Evolutionary conservation across 2,329 filamentous ascomycete genomes (phyloP).

Genomic region (Cladorrhinum sp.): DNA sequence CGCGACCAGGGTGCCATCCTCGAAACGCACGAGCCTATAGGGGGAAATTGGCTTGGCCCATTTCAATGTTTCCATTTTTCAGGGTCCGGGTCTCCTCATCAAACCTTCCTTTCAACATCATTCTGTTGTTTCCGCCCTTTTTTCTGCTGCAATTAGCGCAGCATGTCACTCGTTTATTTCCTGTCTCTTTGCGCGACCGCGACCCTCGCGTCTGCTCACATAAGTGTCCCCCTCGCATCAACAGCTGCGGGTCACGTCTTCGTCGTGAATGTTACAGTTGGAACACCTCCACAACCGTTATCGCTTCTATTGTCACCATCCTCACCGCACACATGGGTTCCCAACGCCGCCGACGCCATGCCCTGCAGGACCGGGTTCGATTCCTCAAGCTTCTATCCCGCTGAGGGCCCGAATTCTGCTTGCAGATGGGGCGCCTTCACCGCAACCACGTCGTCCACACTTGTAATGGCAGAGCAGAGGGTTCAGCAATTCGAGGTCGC

Average conservation of each 20-base stretch:
- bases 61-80: not conserved
- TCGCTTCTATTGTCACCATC: constrained; percentile 23
- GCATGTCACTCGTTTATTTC: constrained; percentile 8
- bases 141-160: constrained; percentile 6
- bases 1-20: too few species aligned
- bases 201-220: constrained; percentile 1
- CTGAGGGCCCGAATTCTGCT: not conserved
- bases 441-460: constrained; percentile 8
- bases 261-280: constrained; percentile 23
- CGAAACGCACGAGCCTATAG: too few species aligned
- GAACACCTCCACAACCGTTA: constrained; percentile 26
- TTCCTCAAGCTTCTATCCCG: not conserved
- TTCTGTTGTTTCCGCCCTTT: not conserved
- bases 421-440: constrained; percentile 3
- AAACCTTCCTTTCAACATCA: not conserved
- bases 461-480: constrained; percentile 8
- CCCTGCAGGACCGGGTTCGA: not conserved
- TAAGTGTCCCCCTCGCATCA: not conserved
- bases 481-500: constrained; percentile 10
- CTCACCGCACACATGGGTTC: constrained; percentile 25
- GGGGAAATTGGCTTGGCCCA: constrained; percentile 7
- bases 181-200: constrained; percentile 3
- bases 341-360: constrained; percentile 15
- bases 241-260: constrained; percentile 19
- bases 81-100: constrained; percentile 1